Evolutionary conservation across 441 rosid species (phyloP).

Genomic region (Oxalis stricta): DNA sequence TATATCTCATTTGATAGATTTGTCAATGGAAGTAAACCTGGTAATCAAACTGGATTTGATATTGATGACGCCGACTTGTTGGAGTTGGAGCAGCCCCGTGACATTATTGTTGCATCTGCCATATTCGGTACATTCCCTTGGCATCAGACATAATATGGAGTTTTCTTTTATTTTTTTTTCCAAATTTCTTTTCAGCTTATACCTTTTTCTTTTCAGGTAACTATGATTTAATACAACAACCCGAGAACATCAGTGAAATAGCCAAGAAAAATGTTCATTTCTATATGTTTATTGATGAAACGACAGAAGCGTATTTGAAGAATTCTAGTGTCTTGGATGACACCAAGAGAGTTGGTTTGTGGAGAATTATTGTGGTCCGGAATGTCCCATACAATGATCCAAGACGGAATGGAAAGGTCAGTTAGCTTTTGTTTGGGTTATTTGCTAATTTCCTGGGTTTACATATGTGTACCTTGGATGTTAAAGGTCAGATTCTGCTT

Average conservation of each 20-base stretch:
- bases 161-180: slow-evolving; percentile 7
- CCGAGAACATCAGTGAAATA: slow-evolving; percentile 44
- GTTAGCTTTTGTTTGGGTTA: slow-evolving; percentile 6
- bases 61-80: slow-evolving; percentile 55
- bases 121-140: slow-evolving; percentile 60
- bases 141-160: background rate
- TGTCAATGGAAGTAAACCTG: slow-evolving; percentile 61
- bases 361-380: slow-evolving; percentile 61
- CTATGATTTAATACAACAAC: slow-evolving; percentile 69
- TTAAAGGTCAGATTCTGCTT: too few species aligned
- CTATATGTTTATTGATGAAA: slow-evolving; percentile 86
- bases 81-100: slow-evolving; percentile 47
- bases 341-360: slow-evolving; percentile 46
- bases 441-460: background rate
- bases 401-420: slow-evolving; percentile 80
- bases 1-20: slow-evolving; percentile 37
- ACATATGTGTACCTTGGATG: too few species aligned
- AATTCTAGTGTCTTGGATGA: slow-evolving; percentile 34
- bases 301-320: slow-evolving; percentile 57
- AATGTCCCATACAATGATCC: slow-evolving; percentile 64
- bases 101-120: slow-evolving; percentile 77
- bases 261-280: slow-evolving; percentile 49
- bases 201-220: slow-evolving; percentile 34
- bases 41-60: slow-evolving; percentile 59
- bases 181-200: slow-evolving; percentile 5